Evolutionary conservation across 2,329 filamentous ascomycete species (phyloP), one percentile per base, ranked within the genome.

Genomic region (Pleurostoma richardsiae): DNA sequence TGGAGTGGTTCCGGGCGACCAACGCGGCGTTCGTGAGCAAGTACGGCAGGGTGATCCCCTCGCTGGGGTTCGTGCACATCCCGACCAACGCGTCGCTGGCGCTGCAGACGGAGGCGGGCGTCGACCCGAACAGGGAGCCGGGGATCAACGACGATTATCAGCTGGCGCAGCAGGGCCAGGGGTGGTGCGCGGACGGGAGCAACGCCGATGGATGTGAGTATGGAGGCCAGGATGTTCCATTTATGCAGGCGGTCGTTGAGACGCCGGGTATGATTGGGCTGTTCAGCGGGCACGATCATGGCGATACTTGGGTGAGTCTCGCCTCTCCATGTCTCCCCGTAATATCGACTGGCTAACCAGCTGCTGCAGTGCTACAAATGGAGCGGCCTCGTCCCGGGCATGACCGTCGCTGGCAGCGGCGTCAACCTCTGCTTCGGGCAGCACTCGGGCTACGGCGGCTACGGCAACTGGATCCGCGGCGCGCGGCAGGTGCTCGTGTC

Each of bases 371-470:
- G 72, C 55, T 65, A 59, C 40, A 63, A 58, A 44, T 71, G 66
- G 67, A 50, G 57, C 3, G 44, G 43, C 10, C 29, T 38, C 11
- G 48, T 61, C 3, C 47, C 49, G 2, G 54, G 52, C 5, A 51
- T 56, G 50, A 49, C 54, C 1, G 59, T 65, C 2, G 53, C 60
- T 2, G 62, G 56, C 61, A 74, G 65, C 62, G 70, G 64, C 10
- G 41, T 66, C 7, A 61, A 54, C 40, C 43, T 63, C 8, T 65
- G 62, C 46, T 80, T 80, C 52, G 81, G 82, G 4, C 79, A 85
- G 52, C 83, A 85, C 53, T 76, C 80, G 0, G 85, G 85, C 0
- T 88, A 88, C 46, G 85, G 84, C 0, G 85, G 85, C 0, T 88
- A 88, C 54, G 81, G 83, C 0, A 69, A 71, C 41, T 86, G 79